phyloP scores from a whole-genome alignment of 192 early-diverging fungal genomes.

The Geranomyces variabilis region DNA sequence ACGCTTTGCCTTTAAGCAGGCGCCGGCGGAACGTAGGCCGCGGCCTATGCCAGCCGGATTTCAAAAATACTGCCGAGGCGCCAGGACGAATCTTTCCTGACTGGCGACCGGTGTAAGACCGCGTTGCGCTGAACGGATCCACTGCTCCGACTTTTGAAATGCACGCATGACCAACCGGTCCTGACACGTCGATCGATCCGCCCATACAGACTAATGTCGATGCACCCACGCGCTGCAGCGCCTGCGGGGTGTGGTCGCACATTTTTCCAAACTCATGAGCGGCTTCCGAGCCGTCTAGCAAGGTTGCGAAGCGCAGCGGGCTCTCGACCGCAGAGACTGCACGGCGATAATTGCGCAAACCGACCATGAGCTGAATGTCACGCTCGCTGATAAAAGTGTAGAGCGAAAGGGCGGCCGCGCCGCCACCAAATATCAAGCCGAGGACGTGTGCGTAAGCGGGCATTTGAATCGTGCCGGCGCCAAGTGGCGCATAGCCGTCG shows the following conservation, averaged over 20 bases:
- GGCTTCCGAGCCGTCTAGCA: neutral
- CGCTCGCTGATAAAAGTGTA: constrained; percentile 3
- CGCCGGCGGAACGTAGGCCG: no score
- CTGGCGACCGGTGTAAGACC: neutral
- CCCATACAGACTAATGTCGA: neutral
- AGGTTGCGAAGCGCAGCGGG: neutral
- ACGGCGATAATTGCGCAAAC: neutral
- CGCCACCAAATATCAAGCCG: neutral
- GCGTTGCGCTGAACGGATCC: neutral
- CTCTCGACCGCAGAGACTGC: neutral
- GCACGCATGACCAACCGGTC: neutral
- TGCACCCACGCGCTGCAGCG: neutral
- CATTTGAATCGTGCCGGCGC: neutral
- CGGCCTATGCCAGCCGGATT: no score
- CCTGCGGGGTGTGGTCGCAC: neutral
- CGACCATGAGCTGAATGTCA: constrained; percentile 5
- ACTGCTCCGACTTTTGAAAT: neutral
- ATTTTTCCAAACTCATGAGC: neutral
- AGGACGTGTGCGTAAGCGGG: neutral
- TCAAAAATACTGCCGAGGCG: no score
- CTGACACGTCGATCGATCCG: neutral
- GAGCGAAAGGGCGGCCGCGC: neutral
- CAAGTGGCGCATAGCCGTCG: neutral
- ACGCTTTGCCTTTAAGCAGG: no score
- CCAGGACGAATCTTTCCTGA: no score